These are phyloP conservation scores for Globisporangium iwayamae DNA, from an alignment of 352 stramenopile species.

Conservation along the genomic window DNA sequence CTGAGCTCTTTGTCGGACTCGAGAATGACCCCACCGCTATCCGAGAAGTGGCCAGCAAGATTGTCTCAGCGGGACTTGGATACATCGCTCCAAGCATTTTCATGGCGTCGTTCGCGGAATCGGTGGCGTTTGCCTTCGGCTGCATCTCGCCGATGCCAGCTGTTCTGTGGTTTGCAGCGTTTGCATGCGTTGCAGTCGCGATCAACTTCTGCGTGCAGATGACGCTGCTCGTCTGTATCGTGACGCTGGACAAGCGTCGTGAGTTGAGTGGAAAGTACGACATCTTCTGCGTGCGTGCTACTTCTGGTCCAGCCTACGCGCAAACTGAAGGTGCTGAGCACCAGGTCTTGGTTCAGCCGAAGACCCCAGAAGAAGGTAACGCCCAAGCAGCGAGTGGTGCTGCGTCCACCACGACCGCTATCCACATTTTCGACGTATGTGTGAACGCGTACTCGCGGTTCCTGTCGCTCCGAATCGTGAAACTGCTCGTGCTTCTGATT, in stretches of 20 bases:
- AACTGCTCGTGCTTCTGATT: constrained; percentile 40
- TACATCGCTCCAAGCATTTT: constrained; percentile 65
- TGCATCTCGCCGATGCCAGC: constrained; percentile 62
- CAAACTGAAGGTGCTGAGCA: constrained; percentile 4
- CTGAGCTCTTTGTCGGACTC: constrained; percentile 39
- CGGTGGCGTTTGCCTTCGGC: constrained; percentile 51
- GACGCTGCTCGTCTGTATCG: constrained; percentile 55
- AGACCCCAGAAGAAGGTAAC: constrained; percentile 19
- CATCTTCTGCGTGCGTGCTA: constrained; percentile 31
- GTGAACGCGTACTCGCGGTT: constrained; percentile 47
- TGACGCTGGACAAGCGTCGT: constrained; percentile 62
- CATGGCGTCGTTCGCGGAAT: constrained; percentile 55
- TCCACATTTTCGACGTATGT: constrained; percentile 30
- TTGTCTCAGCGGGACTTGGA: constrained; percentile 39
- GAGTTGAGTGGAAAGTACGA: constrained; percentile 52
- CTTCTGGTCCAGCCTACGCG: constrained; percentile 8
- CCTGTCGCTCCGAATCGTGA: constrained; percentile 43
- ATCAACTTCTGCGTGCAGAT: constrained; percentile 66
- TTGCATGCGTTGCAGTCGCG: constrained; percentile 45
- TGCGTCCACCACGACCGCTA: background rate
- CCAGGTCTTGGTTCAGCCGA: constrained; percentile 18
- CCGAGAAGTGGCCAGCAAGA: constrained; percentile 31
- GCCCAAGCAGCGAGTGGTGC: background rate
- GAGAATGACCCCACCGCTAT: constrained; percentile 33
- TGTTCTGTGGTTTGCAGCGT: constrained; percentile 64